Evolutionary conservation across 2,329 filamentous ascomycete species (phyloP), one percentile per base, ranked within the genome.

Genomic region (Neofusicoccum ribis): DNA sequence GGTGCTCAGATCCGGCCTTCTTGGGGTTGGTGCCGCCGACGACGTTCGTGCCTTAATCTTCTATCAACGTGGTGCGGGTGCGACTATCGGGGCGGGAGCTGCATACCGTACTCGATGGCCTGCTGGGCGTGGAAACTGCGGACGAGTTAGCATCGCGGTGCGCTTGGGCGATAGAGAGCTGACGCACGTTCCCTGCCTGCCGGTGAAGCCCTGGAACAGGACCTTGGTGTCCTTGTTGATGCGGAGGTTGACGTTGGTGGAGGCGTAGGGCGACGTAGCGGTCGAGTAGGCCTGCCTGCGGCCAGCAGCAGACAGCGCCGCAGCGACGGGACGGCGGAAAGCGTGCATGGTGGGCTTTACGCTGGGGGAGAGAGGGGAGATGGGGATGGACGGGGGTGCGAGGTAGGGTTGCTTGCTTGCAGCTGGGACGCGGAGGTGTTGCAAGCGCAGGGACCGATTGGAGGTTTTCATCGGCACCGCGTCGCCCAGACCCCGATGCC

Each of bases 21-120:
- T 97, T 98, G 78, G 95, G 95, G 85, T 98, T 98, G 77, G 94
- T 98, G 78, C 95, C 95, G 80, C 95, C 95, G 71, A 99, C 93
- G 71, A 99, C 92, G 79, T 97, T 94, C 74, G 95, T 99, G 79
- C 94, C 92, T 96, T 74, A 67, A 62, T 54, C 27, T 39, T 47
- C 9, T 64, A 64, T 66, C 60, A 64, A 59, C 46, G 50, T 34
- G 44, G 37, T 59, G 65, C 46, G 27, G 51, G 23, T 39, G 50
- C 47, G 50, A 64, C 34, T 23, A 36, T 20, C 5, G 39, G 64
- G 56, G 39, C 27, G 37, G 59, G 51, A 52, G 52, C 43, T 62
- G 71, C 72, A 78, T 91, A 96, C 92, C 95, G 83, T 99, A 99
- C 81, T 96, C 95, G 81, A 99, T 97, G 72, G 95, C 95, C 84